These are phyloP conservation scores for Apiotrichum mycotoxinovorans DNA, from an alignment of 1,284 basidiomycete genomes.

Conservation along the genomic window DNA sequence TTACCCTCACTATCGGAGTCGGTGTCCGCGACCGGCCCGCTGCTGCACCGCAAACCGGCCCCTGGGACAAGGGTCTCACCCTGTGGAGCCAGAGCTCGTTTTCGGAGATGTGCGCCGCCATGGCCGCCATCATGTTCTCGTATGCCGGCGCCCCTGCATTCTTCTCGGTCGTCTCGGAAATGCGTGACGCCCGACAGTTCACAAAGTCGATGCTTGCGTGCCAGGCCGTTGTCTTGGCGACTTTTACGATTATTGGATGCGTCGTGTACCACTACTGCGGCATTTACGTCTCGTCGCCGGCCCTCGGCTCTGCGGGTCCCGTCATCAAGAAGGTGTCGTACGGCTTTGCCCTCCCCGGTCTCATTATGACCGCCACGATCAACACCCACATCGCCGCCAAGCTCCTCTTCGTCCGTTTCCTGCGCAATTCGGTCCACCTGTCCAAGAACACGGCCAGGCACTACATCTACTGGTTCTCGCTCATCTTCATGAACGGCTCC, in stretches of 20 bases:
- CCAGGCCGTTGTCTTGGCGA: slow-evolving; percentile 25
- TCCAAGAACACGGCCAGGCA: slow-evolving; percentile 59
- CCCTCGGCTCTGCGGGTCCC: slow-evolving; percentile 45
- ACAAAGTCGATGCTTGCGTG: slow-evolving; percentile 29
- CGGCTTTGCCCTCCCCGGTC: slow-evolving; percentile 40
- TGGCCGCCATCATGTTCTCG: slow-evolving; percentile 36
- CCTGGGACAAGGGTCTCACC: slow-evolving; percentile 31
- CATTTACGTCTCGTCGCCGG: slow-evolving; percentile 24
- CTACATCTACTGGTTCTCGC: slow-evolving; percentile 57
- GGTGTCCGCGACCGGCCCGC: slow-evolving; percentile 41
- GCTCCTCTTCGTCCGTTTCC: slow-evolving; percentile 60
- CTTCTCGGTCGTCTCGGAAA: slow-evolving; percentile 42
- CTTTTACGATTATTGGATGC: slow-evolving; percentile 13
- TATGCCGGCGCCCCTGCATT: slow-evolving; percentile 34
- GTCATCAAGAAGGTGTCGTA: slow-evolving; percentile 43
- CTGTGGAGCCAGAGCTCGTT: slow-evolving; percentile 28
- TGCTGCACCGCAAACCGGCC: slow-evolving; percentile 31
- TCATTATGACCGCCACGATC: slow-evolving; percentile 35
- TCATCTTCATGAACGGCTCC: slow-evolving; percentile 39
- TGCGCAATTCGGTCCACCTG: slow-evolving; percentile 59
- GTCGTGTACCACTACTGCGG: slow-evolving; percentile 19
- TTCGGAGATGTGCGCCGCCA: slow-evolving; percentile 28
- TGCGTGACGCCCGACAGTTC: slow-evolving; percentile 34
- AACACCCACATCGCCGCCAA: slow-evolving; percentile 54
- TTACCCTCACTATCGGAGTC: slow-evolving; percentile 42